Evolutionary conservation across 2,329 filamentous ascomycete species (phyloP), one percentile per base, ranked within the genome.

Genomic region (Alternaria metachromatica): DNA sequence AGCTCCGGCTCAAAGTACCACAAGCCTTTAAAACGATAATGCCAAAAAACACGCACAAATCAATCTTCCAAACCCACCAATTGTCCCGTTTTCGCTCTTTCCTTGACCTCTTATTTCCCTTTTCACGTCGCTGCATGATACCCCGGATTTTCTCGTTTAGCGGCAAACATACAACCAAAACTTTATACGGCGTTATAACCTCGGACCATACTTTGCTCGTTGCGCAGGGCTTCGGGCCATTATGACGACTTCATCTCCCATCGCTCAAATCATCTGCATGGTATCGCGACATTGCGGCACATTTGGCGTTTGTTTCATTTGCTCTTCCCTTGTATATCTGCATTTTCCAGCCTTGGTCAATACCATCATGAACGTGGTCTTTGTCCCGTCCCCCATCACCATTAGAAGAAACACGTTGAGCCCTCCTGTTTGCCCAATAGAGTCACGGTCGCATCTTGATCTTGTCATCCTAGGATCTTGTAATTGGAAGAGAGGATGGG

Each of bases 81-180:
- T 25, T 8, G 30, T 53, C 46, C 15, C 23, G 20, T 30, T 62
- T 26, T 55, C 21, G 57, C 21, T 45, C 26, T 21, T 30, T 15
- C 46, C 15, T 45, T 55, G n/a, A 28, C n/a, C 30, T 55, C 33
- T 41, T 54, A 46, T 44, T 58, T 60, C 58, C 58, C 55, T 59
- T 54, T 63, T 68, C 63, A 64, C 37, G 65, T 69, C 63, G 58
- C 58, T 70, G 68, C 71, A 73, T 72, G 71, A 73, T 73, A 73
- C 70, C 70, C 70, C 61, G 67, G 67, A 62, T 67, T 55, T 65
- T 49, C 56, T 69, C 62, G 50, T 66, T 68, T 65, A 67, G 68
- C 66, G 62, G 61, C 63, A 64, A 62, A 21, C 33, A 18, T 43
- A 51, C 64, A 61, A 56, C 15, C 11, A 21, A 61, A 49, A 45